Evolutionary conservation across 495 filamentous ascomycete genomes (phyloP), one percentile per base, ranked within the genome.

Genomic region (Aspergillus sparsus): DNA sequence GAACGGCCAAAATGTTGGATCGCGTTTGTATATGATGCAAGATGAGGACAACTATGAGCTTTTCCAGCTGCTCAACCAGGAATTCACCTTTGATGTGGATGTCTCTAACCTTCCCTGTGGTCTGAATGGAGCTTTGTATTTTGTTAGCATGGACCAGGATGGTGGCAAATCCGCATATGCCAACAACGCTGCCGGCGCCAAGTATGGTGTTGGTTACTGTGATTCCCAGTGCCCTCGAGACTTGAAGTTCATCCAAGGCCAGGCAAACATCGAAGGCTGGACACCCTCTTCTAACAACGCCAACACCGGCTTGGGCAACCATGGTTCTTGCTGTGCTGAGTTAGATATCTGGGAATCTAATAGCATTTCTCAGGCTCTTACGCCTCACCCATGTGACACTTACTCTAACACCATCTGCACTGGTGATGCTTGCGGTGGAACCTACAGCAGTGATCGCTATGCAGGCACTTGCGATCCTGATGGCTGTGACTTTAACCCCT

Each of bases 401-500:
- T 71, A 81, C 37, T 74, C 71, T 35, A 81, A 84, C 64, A 81
- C 79, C 58, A 71, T 82, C 62, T 91, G 89, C 75, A 70, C 72
- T 27, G 85, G 82, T 18, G 71, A 74, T 46, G 67, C 75, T 27
- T 89, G 87, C 61, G 84, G 82, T 47, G 79, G 79, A 41, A 75
- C 76, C 12, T 77, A 80, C 64, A 70, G 62, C 36, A 16, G 36
- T 10, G 65, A 71, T 55, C 75, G 77, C 55, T 82, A 83, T 62
- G 71, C 54, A 36, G 82, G 80, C 50, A 80, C 83, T 56, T 92
- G 89, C 68, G 90, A 93, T 66, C 84, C 89, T 61, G 86, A 86
- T 67, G 87, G 88, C 55, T 92, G 89, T 72, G 88, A 90, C 69
- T 90, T 88, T 83, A 92, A 92, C 84, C 74, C 83, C 12, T 91